These are phyloP conservation scores for Beta corolliflora DNA, from an alignment of 179 eudicot species.

Conservation along the genomic window DNA sequence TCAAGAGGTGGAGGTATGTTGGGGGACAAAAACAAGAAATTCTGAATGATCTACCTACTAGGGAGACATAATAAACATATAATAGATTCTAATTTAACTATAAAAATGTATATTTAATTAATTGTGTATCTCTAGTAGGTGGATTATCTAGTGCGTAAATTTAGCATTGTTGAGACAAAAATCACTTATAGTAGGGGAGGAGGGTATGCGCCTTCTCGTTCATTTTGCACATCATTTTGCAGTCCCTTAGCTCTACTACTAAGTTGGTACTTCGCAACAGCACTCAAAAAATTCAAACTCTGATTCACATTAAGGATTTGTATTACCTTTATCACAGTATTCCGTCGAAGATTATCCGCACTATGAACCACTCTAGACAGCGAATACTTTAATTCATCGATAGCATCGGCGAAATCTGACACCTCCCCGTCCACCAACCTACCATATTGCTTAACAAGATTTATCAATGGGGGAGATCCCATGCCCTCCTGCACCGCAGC, in stretches of 20 bases:
- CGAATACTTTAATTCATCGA: slow-evolving; percentile 13
- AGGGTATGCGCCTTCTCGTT: neutral
- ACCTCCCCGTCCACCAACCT: too few relatives aligned
- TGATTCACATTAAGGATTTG: slow-evolving; percentile 28
- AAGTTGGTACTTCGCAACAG: slow-evolving; percentile 25
- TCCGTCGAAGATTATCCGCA: slow-evolving; percentile 31
- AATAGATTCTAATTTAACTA: too few relatives aligned
- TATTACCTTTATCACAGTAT: slow-evolving; percentile 26
- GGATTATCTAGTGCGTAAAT: too few relatives aligned
- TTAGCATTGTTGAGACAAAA: too few relatives aligned
- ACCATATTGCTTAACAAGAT: slow-evolving; percentile 10
- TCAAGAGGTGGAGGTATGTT: too few relatives aligned
- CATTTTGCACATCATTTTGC: slow-evolving; percentile 12
- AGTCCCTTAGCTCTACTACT: slow-evolving; percentile 28
- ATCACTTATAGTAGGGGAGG: too few relatives aligned
- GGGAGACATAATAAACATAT: too few relatives aligned
- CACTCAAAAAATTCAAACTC: slow-evolving; percentile 32
- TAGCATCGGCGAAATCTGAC: too few relatives aligned
- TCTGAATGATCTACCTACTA: too few relatives aligned
- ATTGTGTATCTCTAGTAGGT: too few relatives aligned
- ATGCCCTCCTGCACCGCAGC: slow-evolving; percentile 33
- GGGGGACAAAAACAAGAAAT: too few relatives aligned
- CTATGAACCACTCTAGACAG: slow-evolving; percentile 26
- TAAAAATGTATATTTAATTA: too few relatives aligned
- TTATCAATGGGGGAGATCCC: slow-evolving; percentile 25